A percentile compares a stretch with the other conserved stretches of the same genome.
Conservation (phyloP, 768 basidiomycete species). For the Pilatotrama ljubarskyi region DNA sequence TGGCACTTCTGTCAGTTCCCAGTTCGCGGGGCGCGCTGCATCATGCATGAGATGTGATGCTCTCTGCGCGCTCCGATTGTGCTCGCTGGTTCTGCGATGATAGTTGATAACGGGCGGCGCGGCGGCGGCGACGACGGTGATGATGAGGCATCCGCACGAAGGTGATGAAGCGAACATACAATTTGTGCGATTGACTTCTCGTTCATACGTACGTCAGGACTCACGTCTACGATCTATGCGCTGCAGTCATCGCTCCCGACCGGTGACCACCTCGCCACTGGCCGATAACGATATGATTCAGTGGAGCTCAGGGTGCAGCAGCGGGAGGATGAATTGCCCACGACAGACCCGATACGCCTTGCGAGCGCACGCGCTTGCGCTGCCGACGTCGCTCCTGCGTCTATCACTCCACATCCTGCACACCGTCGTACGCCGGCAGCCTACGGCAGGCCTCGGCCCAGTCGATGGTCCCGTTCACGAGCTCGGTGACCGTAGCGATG, state of each 20-base stretch:
- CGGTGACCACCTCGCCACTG: not conserved
- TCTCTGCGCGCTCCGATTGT: conserved; percentile 7
- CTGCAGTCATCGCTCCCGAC: not conserved
- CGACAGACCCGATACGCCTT: not conserved
- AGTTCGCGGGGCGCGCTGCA: not conserved
- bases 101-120: no score
- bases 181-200: conserved; percentile 4
- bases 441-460: conserved; percentile 77
- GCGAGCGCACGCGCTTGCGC: not conserved
- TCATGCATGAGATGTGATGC: conserved; percentile 10
- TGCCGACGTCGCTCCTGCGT: not conserved
- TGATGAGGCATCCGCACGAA: not conserved
- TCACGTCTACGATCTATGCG: not conserved
- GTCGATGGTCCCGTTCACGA: conserved; percentile 71
- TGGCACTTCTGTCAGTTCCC: not conserved
- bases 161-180: conserved; percentile 5
- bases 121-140: not conserved
- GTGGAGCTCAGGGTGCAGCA: not conserved
- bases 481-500: conserved; percentile 72
- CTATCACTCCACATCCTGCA: conserved; percentile 64
- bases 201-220: conserved; percentile 7
- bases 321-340: no score
- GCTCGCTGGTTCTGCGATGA: not conserved
- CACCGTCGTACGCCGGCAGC: conserved; percentile 82
- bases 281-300: not conserved